Conservation (phyloP, 2,329 filamentous ascomycete genomes). For the Dendrostoma leiphaemia region DNA sequence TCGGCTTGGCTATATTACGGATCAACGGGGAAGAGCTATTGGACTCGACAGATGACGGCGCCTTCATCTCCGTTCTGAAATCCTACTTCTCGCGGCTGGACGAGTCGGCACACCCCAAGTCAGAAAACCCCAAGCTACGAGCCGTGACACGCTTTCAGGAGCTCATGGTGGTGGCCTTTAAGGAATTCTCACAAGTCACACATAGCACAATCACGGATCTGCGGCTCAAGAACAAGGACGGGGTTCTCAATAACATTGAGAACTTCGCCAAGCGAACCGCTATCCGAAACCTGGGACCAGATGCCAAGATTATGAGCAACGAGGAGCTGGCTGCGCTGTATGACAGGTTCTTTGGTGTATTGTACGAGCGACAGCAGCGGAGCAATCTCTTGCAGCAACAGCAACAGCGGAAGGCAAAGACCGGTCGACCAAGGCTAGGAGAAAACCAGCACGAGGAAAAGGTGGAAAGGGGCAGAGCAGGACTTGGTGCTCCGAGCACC, state of each 20-base stretch:
- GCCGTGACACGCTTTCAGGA: conserved; percentile 96
- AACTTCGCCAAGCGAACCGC: conserved; percentile 96
- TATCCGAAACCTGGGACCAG: conserved; percentile 90
- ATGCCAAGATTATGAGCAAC: conserved; percentile 84
- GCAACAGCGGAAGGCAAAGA: conserved; percentile 63
- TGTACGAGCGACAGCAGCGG: conserved; percentile 89
- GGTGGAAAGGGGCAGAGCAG: conserved; percentile 82
- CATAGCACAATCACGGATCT: conserved; percentile 89
- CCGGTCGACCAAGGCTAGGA: conserved; percentile 39
- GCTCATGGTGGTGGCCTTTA: conserved; percentile 98
- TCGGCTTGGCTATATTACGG: conserved; percentile 91
- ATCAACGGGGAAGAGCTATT: conserved; percentile 96
- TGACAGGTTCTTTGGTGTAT: conserved; percentile 86
- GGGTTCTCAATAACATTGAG: conserved; percentile 92
- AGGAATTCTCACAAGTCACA: conserved; percentile 94
- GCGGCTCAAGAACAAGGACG: conserved; percentile 88
- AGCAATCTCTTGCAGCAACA: conserved; percentile 76
- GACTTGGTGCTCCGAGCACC: conserved; percentile 75
- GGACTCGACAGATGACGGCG: conserved; percentile 89
- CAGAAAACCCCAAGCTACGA: conserved; percentile 89
- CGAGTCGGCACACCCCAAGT: conserved; percentile 93
- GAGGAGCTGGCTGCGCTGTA: conserved; percentile 90
- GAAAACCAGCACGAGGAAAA: conserved; percentile 43
- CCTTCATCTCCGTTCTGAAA: conserved; percentile 95
- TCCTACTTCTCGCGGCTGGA: conserved; percentile 90